Base-by-base conservation (phyloP, 1,284 basidiomycete species). In the Somion occarium region DNA sequence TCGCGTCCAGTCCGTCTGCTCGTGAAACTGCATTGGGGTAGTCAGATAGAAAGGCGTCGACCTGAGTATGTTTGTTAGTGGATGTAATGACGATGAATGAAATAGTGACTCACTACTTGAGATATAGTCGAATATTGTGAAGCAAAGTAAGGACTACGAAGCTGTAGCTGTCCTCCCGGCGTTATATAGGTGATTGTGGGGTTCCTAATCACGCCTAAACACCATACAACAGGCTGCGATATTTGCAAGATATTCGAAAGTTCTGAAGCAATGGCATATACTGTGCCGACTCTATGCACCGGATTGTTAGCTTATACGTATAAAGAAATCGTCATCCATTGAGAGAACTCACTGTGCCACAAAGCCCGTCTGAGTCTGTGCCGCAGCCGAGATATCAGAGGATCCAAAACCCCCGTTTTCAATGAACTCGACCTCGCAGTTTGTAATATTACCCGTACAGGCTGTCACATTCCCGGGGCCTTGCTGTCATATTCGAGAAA, bases 1-100 rank as follows among this genome's bases (percentile, higher is more conserved):
- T 63, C 12, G 56, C 48, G 53, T 78, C 74, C 9, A 76, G 65
- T 3, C 57, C 58, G 2, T 60, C 44, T 13, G 72, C 68, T 4
- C 67, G 59, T 11, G 46, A 25, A 3, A 59, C 46, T 0, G 70
- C 71, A 44, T 60, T 57, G 2, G 60, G 42, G 50, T 71, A 78
- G 50, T 74, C 72, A 1, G 53, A 39, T 5, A 76, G 55, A 55
- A 76, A 72, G 25, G 64, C 63, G 13, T 63, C 54, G 15, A 77
- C 65, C 71, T 76, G 53, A n/a, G 5, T 74, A 53, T 70, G 72
- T 2, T n/a, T n/a, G n/a, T n/a, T n/a, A n/a, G n/a, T n/a, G n/a
- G n/a, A n/a, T n/a, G n/a, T n/a, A n/a, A n/a, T n/a, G n/a, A n/a
- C n/a, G n/a, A n/a, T n/a, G n/a, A n/a, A n/a, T n/a, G n/a, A n/a